Evolutionary conservation across 768 basidiomycete genomes (phyloP).

Genomic region (Suillus decipiens): DNA sequence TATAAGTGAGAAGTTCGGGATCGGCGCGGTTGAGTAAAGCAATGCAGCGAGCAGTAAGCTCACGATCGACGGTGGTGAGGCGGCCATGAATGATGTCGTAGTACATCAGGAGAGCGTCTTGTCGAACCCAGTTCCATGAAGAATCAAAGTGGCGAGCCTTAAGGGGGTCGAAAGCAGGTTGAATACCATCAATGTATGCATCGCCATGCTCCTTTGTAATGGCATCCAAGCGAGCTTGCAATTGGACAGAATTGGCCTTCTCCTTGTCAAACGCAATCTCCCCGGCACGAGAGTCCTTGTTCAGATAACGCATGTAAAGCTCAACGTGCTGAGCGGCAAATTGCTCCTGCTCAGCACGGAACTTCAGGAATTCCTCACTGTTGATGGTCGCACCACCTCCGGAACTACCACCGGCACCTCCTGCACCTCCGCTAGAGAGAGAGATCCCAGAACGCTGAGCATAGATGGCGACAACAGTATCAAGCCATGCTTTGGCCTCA

Average conservation of each 20-base stretch:
- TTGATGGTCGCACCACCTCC: conserved; percentile 88
- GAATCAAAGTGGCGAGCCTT: conserved; percentile 99
- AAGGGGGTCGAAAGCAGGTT: conserved; percentile 90
- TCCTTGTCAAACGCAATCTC: conserved; percentile 88
- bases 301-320: conserved; percentile 95
- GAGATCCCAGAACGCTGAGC: conserved; percentile 89
- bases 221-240: conserved; percentile 87
- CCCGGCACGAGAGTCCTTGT: conserved; percentile 89
- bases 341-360: conserved; percentile 90
- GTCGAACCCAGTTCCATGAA: conserved; percentile 99
- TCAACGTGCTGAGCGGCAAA: conserved; percentile 94
- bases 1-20: conserved; percentile 86
- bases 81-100: conserved; percentile 98
- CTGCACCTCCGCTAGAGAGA: conserved; percentile 67
- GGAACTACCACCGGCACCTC: conserved; percentile 57
- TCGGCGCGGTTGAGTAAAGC: conserved; percentile 98
- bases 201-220: conserved; percentile 94
- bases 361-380: conserved; percentile 97
- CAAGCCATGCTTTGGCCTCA: conserved; percentile 94
- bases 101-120: conserved; percentile 95
- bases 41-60: conserved; percentile 96
- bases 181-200: conserved; percentile 89
- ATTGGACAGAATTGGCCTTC: conserved; percentile 65
- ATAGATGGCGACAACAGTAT: conserved; percentile 79
- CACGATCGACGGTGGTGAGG: conserved; percentile 91